Evolutionary conservation across 257 asterid genomes (phyloP).

Genomic region (Prunella vulgaris): DNA sequence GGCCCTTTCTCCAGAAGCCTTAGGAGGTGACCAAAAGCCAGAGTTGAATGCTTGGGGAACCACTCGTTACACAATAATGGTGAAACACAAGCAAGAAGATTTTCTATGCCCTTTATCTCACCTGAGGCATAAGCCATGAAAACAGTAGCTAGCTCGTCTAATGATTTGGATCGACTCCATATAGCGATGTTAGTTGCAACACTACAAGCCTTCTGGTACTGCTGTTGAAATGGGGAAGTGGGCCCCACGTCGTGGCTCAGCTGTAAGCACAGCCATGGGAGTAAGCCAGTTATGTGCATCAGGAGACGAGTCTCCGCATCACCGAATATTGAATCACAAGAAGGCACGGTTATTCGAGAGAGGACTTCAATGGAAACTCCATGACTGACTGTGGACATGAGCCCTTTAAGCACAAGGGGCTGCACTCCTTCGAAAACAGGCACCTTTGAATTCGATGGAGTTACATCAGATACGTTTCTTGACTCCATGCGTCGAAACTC

Average conservation of each 20-base stretch:
- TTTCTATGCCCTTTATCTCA: slow-evolving; percentile 75
- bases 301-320: slow-evolving; percentile 86
- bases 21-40: slow-evolving; percentile 90
- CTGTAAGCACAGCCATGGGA: slow-evolving; percentile 99
- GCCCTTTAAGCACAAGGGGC: slow-evolving; percentile 96
- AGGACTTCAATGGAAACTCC: slow-evolving; percentile 83
- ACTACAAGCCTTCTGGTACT: slow-evolving; percentile 68
- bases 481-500: slow-evolving; percentile 71
- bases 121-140: slow-evolving; percentile 77
- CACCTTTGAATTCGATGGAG: slow-evolving; percentile 53
- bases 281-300: slow-evolving; percentile 95
- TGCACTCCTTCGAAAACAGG: slow-evolving; percentile 94
- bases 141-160: slow-evolving; percentile 80
- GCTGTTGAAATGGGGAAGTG: slow-evolving; percentile 59
- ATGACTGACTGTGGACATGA: slow-evolving; percentile 87
- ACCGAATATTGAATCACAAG: slow-evolving; percentile 93
- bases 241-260: slow-evolving; percentile 75
- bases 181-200: slow-evolving; percentile 82
- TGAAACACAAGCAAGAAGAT: slow-evolving; percentile 87
- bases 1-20: slow-evolving; percentile 93
- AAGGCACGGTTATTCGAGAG: slow-evolving; percentile 89
- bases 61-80: slow-evolving; percentile 86
- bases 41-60: slow-evolving; percentile 93
- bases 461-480: slow-evolving; percentile 45
- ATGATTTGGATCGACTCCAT: slow-evolving; percentile 85